Conservation (phyloP, 768 basidiomycete genomes). For the Lanmaoa pseudosensibilis region DNA sequence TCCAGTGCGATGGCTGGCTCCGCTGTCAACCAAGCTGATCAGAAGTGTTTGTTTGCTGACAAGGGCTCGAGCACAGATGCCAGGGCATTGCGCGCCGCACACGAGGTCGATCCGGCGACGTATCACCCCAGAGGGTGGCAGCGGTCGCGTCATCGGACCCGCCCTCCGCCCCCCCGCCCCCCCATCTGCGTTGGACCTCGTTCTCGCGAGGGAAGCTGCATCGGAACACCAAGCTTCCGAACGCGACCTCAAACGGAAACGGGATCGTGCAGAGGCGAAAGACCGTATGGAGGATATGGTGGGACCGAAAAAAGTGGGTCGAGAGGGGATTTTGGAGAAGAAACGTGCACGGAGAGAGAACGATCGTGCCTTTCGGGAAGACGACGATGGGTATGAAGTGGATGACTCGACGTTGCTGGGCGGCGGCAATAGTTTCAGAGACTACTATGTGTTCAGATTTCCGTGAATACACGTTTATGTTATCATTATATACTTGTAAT, state of each 20-base stretch:
- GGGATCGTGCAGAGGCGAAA: background rate
- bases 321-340: no score
- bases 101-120: conserved; percentile 54
- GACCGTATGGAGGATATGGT: background rate
- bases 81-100: conserved; percentile 56
- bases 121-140: conserved; percentile 24
- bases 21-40: conserved; percentile 74
- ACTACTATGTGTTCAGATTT: no score
- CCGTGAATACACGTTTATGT: no score
- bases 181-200: conserved; percentile 67
- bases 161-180: no score
- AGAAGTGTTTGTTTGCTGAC: conserved; percentile 86
- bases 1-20: conserved; percentile 57
- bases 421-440: no score
- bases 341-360: no score
- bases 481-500: no score
- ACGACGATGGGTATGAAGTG: no score
- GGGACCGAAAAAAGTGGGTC: no score
- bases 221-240: conserved; percentile 41
- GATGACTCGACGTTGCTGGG: no score
- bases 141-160: conserved; percentile 57
- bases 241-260: background rate
- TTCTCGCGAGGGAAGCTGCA: conserved; percentile 63
- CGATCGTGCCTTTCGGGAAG: no score
- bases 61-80: conserved; percentile 60